phyloP scores from a whole-genome alignment of 176 grass and related monocot genomes.

The sorghum (Sorghum bicolor) region DNA sequence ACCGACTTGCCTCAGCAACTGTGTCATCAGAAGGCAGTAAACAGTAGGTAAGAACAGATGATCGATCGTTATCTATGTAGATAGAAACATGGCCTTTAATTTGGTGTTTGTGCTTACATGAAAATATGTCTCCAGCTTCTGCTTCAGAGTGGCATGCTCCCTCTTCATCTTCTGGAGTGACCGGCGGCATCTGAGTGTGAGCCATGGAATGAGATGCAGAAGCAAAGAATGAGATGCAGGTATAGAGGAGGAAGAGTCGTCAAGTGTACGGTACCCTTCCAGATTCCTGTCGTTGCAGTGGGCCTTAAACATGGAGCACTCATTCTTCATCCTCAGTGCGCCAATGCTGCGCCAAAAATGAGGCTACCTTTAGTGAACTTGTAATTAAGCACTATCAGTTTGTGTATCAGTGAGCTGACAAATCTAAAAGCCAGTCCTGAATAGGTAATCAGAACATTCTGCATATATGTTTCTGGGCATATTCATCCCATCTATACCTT shows the following conservation, averaged over 20 bases:
- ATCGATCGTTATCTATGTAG: not conserved
- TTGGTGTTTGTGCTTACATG: conserved; percentile 30
- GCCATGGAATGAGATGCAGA: not conserved
- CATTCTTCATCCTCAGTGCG: conserved; percentile 61
- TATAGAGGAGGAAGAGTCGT: not conserved
- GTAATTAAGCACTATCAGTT: not conserved
- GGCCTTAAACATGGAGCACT: conserved; percentile 53
- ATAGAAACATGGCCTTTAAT: not conserved
- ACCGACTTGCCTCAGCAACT: conserved; percentile 61
- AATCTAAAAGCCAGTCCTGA: conserved; percentile 8
- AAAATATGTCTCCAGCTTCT: conserved; percentile 71
- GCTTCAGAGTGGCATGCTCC: conserved; percentile 55
- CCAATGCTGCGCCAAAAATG: conserved; percentile 58
- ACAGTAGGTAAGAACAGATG: not conserved
- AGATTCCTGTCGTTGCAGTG: conserved; percentile 51
- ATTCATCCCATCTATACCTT: conserved; percentile 47
- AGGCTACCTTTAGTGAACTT: not conserved
- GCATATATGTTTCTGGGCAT: not conserved
- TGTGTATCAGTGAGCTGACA: conserved; percentile 7
- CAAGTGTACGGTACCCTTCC: conserved; percentile 40
- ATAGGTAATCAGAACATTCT: not conserved
- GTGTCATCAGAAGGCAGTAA: not conserved
- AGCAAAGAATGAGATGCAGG: not conserved
- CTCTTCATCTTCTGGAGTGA: conserved; percentile 74
- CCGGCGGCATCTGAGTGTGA: conserved; percentile 49